Percentiles rank a stretch among this genome's conserved stretches.
These are phyloP conservation scores for Xylaria cubensis DNA, from an alignment of 495 filamentous ascomycete genomes.

Conservation along the genomic window DNA sequence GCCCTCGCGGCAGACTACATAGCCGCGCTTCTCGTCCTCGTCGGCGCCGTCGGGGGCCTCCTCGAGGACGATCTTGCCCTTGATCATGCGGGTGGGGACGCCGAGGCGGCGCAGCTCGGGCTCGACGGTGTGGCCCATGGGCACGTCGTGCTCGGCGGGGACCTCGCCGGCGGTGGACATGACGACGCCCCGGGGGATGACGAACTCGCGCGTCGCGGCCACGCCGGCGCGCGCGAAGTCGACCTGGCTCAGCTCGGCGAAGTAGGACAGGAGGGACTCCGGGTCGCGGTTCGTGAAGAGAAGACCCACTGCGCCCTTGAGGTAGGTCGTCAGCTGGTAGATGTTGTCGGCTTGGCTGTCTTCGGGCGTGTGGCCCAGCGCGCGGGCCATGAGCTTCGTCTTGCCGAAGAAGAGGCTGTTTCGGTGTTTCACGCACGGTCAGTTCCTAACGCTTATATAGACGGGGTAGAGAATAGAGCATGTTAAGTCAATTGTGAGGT, in stretches of 20 bases:
- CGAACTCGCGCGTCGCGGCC: conserved; percentile 72
- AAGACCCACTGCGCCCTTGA: conserved; percentile 84
- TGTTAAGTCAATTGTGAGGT: neutral
- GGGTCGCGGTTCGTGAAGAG: conserved; percentile 83
- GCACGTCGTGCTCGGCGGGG: conserved; percentile 79
- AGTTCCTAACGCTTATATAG: neutral
- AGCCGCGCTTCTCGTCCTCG: conserved; percentile 49
- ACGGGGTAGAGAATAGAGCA: neutral
- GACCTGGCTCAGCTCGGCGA: conserved; percentile 64
- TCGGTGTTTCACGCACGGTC: neutral
- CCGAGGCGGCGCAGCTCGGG: conserved; percentile 84
- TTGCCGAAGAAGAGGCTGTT: conserved; percentile 94
- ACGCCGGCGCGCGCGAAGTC: conserved; percentile 93
- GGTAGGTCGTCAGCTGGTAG: conserved; percentile 69
- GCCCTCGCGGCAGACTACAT: conserved; percentile 80
- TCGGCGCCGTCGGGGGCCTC: conserved; percentile 52
- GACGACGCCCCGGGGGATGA: conserved; percentile 77
- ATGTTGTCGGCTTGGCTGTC: conserved; percentile 78
- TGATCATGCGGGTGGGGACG: conserved; percentile 84
- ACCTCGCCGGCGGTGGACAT: conserved; percentile 80
- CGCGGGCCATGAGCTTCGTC: conserved; percentile 96
- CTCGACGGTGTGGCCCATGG: conserved; percentile 85
- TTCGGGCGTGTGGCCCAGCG: conserved; percentile 77
- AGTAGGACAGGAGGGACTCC: conserved; percentile 67
- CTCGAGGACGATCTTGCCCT: conserved; percentile 84